Base-by-base conservation (phyloP, 2,329 filamentous ascomycete genomes). In the Penicillium aurantiogriseum region DNA sequence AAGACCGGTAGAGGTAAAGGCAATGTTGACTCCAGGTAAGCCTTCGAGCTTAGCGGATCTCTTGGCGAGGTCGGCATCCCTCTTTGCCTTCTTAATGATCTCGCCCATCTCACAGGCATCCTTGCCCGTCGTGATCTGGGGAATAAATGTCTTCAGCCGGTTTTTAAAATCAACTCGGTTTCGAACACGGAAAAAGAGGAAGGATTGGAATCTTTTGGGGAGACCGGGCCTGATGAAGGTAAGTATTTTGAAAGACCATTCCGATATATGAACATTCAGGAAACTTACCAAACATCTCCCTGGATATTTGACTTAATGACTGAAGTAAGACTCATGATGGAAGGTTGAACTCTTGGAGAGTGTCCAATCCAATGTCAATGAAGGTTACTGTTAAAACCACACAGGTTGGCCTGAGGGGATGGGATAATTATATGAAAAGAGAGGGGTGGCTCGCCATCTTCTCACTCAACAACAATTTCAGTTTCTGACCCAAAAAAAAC, bases 271-370 rank as follows among this genome's bases (percentile, higher is more conserved):
- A n/a, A 7, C 5, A 10, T 17, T 33, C 7, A 19, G 50, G 50
- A 48, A 17, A 23, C 56, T 3, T 53, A 62, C 61, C 61, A 63
- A 31, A 63, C 51, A 46, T 61, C 51, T 11, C 61, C 61, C 45
- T 63, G 61, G 8, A 63, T 60, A 39, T 63, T 62, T n/a, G 46
- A 40, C 36, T 39, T 56, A 17, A 45, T 46, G 9, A 31, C 29
- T 15, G 31, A 25, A 13, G 53, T 54, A 8, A 54, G 51, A 48
- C 23, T 39, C 57, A 57, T 61, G 29, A 27, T 53, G 33, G 25
- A 23, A 33, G 17, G 13, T 46, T 21, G 10, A 5, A 38, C 47
- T 46, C 31, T 11, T 9, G 0, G 21, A 19, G 51, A 54, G 36
- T 21, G 15, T 17, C 25, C 19, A 21, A 52, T 25, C 33, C 15